These are phyloP conservation scores for Astrephomene gubernaculifera DNA, from an alignment of 139 green algal genomes.

Conservation along the genomic window DNA sequence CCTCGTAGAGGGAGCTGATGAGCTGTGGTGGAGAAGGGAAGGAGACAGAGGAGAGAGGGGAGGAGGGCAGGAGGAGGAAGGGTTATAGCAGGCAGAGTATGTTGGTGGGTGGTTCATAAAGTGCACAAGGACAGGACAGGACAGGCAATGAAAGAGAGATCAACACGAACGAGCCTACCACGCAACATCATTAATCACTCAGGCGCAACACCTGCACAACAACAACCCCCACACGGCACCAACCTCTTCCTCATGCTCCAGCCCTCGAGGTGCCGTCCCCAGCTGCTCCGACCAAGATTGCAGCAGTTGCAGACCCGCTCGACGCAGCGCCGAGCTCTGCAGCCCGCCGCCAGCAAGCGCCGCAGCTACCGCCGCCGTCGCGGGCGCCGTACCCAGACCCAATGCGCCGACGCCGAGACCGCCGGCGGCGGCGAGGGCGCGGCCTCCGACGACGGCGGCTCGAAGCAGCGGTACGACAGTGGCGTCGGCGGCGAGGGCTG, in stretches of 20 bases:
- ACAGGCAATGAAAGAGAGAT: no score
- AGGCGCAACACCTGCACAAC: no score
- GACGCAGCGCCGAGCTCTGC: background rate
- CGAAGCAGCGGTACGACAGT: conserved; percentile 8
- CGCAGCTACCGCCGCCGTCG: no score
- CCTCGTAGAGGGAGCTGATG: background rate
- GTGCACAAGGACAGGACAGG: no score
- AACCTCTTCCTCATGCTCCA: conserved; percentile 34
- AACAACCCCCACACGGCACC: background rate
- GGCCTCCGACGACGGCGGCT: background rate
- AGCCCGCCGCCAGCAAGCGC: background rate
- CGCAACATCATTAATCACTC: no score
- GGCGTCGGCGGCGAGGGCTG: background rate
- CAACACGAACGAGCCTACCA: no score
- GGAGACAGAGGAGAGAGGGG: background rate
- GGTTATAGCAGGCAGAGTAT: no score
- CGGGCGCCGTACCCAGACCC: no score
- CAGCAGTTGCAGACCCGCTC: conserved; percentile 32
- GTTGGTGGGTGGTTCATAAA: no score
- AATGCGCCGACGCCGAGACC: background rate
- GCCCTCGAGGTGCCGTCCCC: background rate
- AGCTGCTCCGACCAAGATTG: conserved; percentile 31
- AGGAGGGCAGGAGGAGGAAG: background rate
- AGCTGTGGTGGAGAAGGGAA: background rate
- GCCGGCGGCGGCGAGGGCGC: background rate